phyloP scores from a whole-genome alignment of 495 filamentous ascomycete genomes.

The Achaetomiella virescens region DNA sequence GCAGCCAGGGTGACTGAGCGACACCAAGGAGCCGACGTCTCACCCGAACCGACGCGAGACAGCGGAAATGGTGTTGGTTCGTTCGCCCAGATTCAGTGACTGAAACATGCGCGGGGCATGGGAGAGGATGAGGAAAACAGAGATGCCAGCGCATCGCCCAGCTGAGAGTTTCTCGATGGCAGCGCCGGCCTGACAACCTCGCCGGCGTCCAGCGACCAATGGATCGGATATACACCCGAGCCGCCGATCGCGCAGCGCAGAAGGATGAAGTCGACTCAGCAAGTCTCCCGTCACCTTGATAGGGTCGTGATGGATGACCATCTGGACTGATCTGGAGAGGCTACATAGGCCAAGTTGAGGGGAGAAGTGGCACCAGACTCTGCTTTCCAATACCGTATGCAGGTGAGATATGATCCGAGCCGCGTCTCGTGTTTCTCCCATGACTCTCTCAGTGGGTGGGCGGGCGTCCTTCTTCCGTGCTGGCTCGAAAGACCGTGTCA shows the following conservation, averaged over 20 bases:
- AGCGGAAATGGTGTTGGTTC: background rate
- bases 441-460: no score
- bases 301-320: background rate
- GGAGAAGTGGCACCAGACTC: no score
- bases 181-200: background rate
- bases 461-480: no score
- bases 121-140: background rate
- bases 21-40: background rate
- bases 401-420: no score
- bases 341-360: no score
- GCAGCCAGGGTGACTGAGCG: background rate
- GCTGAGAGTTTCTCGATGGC: background rate
- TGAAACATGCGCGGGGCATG: background rate
- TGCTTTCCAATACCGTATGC: no score
- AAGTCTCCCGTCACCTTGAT: background rate
- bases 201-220: background rate
- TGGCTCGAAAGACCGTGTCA: no score
- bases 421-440: no score
- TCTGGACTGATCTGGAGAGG: no score
- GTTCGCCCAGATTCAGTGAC: background rate
- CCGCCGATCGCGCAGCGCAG: background rate
- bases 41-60: slow-evolving; percentile 3
- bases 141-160: slow-evolving; percentile 5
- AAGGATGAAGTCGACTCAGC: background rate
- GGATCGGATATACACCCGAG: background rate